A percentile compares a stretch with the other conserved stretches of the same genome.
Conservation (phyloP, 805 yeast species). For the Candida parachauliodes region DNA sequence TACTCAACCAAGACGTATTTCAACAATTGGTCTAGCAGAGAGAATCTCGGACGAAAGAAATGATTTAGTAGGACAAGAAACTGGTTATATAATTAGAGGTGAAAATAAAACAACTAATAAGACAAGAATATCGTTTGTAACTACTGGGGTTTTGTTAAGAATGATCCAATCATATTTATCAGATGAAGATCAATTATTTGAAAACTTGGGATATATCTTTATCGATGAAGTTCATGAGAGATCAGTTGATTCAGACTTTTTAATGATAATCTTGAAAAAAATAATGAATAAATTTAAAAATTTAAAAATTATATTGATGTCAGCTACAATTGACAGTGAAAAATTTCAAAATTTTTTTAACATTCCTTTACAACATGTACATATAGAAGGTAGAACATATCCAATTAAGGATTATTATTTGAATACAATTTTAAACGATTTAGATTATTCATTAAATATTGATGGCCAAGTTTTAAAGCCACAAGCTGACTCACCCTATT, state of each 20-base stretch:
- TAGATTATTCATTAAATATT: constrained; percentile 53
- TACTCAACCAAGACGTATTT: constrained; percentile 94
- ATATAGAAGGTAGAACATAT: constrained; percentile 90
- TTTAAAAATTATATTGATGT: constrained; percentile 77
- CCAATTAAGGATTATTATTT: constrained; percentile 79
- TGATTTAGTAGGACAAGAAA: constrained; percentile 62
- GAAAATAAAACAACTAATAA: constrained; percentile 59
- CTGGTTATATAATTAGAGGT: constrained; percentile 89
- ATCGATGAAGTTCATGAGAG: constrained; percentile 98
- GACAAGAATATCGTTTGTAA: constrained; percentile 82
- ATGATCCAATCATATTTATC: constrained; percentile 62
- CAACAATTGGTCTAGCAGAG: constrained; percentile 92
- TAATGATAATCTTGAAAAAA: constrained; percentile 71
- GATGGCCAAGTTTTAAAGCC: constrained; percentile 48
- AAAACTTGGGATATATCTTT: constrained; percentile 63
- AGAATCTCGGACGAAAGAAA: constrained; percentile 84
- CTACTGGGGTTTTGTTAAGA: constrained; percentile 87
- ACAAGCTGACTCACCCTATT: constrained; percentile 61
- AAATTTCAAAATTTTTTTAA: constrained; percentile 67
- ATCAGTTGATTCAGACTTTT: constrained; percentile 84
- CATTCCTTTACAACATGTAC: constrained; percentile 54
- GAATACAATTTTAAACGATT: constrained; percentile 56
- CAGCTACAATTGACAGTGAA: constrained; percentile 82
- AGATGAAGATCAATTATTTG: constrained; percentile 34
- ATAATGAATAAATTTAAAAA: constrained; percentile 49